Percentiles rank a stretch among this genome's conserved stretches.
phyloP scores from a whole-genome alignment of 2,329 filamentous ascomycete species.

The Microdochium nivale region DNA sequence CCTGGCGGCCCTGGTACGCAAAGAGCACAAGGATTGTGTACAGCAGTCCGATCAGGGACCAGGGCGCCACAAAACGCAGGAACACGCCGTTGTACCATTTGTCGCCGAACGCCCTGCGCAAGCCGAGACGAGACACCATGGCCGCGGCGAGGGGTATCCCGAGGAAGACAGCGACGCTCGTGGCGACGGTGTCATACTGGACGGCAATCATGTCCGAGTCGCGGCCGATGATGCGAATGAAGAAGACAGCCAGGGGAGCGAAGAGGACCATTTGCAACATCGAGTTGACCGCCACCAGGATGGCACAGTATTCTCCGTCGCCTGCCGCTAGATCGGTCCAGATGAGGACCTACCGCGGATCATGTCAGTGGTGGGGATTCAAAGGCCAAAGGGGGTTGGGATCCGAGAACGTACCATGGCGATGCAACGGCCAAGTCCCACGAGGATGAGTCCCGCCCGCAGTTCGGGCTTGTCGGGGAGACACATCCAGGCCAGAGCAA shows the following conservation, averaged over 20 bases:
- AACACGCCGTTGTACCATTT: constrained; percentile 62
- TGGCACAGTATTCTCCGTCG: constrained; percentile 74
- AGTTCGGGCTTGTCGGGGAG: constrained; percentile 49
- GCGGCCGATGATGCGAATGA: constrained; percentile 60
- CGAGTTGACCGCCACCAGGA: constrained; percentile 68
- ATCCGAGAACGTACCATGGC: constrained; percentile 57
- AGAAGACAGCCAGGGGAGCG: constrained; percentile 59
- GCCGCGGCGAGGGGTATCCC: constrained; percentile 77
- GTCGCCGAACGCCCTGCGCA: constrained; percentile 46
- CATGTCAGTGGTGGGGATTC: constrained; percentile 2
- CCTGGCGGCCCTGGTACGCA: constrained; percentile 67
- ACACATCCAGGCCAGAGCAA: constrained; percentile 60
- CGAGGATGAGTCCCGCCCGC: constrained; percentile 65
- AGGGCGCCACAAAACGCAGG: constrained; percentile 60
- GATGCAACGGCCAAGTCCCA: constrained; percentile 78
- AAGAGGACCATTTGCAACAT: constrained; percentile 67
- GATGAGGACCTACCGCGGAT: constrained; percentile 38
- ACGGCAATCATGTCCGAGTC: constrained; percentile 23
- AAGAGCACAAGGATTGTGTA: constrained; percentile 86
- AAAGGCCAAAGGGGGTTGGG: neutral
- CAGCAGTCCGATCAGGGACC: constrained; percentile 72
- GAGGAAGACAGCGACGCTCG: constrained; percentile 75
- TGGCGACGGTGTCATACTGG: constrained; percentile 62
- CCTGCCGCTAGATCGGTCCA: constrained; percentile 75
- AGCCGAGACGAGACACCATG: constrained; percentile 59